phyloP scores from a whole-genome alignment of 352 stramenopile species.

The Globisporangium irregulare region DNA sequence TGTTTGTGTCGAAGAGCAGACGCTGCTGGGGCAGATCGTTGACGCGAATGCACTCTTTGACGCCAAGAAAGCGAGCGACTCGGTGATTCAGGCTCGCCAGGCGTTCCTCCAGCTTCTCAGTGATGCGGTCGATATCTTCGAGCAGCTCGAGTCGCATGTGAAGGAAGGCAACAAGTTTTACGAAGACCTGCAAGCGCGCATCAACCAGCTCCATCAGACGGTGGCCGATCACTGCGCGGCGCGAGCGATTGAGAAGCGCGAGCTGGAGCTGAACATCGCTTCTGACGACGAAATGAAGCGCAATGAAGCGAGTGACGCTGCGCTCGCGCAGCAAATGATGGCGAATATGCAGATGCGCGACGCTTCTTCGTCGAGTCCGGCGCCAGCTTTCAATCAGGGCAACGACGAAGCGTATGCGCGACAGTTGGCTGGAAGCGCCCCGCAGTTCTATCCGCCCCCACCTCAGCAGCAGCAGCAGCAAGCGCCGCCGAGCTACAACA shows the following conservation, averaged over 20 bases:
- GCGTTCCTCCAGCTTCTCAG: constrained; percentile 56
- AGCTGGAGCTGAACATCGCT: constrained; percentile 65
- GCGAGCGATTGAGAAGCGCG: constrained; percentile 63
- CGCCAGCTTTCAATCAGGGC: constrained; percentile 5
- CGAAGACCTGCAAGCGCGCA: constrained; percentile 45
- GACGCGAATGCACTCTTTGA: constrained; percentile 58
- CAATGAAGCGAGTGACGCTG: constrained; percentile 46
- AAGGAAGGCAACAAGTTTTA: constrained; percentile 75
- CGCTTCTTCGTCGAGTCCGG: constrained; percentile 6
- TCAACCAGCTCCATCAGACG: constrained; percentile 67
- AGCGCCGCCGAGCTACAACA: constrained; percentile 34
- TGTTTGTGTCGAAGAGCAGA: constrained; percentile 52
- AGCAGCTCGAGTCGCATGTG: constrained; percentile 73
- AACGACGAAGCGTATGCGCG: constrained; percentile 60
- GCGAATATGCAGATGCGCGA: constrained; percentile 50
- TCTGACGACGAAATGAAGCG: constrained; percentile 53
- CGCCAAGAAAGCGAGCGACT: constrained; percentile 51
- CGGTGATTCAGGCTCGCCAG: constrained; percentile 51
- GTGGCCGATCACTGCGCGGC: constrained; percentile 70
- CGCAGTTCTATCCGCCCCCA: constrained; percentile 36
- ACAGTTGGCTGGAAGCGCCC: constrained; percentile 41
- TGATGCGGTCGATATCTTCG: constrained; percentile 68
- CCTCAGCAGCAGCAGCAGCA: constrained; percentile 13
- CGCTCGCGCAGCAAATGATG: constrained; percentile 70
- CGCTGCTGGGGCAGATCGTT: constrained; percentile 36